Conservation (phyloP, 345 rosid species). For the Carallia pectinifolia region DNA sequence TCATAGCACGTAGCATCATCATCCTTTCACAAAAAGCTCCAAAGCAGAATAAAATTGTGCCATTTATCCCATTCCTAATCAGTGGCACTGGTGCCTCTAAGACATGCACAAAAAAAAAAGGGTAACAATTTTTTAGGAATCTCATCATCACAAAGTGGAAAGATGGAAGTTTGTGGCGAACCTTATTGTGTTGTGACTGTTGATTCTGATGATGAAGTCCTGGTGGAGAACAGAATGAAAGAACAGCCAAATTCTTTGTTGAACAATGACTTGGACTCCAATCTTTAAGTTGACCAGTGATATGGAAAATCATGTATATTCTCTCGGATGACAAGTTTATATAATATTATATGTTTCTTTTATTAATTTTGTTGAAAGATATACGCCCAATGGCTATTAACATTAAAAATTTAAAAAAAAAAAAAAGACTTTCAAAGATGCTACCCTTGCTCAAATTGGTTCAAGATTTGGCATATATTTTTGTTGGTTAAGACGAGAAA, state of each 20-base stretch:
- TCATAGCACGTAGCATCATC: slow-evolving; percentile 43
- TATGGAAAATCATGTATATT: not conserved
- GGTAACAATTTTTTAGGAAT: slow-evolving; percentile 39
- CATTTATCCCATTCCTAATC: slow-evolving; percentile 52
- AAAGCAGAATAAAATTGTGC: slow-evolving; percentile 31
- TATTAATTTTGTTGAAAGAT: slow-evolving; percentile 3
- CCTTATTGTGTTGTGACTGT: slow-evolving; percentile 57
- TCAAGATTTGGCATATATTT: not conserved
- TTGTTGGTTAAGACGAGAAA: too few relatives aligned
- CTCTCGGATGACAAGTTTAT: not conserved
- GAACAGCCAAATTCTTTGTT: slow-evolving; percentile 33
- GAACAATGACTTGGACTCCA: slow-evolving; percentile 72
- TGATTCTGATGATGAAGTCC: slow-evolving; percentile 33
- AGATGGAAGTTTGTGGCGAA: slow-evolving; percentile 70
- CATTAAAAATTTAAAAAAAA: not conserved
- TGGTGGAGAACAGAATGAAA: slow-evolving; percentile 17
- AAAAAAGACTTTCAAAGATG: slow-evolving; percentile 6
- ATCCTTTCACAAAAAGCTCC: slow-evolving; percentile 27
- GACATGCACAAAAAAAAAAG: slow-evolving; percentile 6
- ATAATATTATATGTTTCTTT: not conserved
- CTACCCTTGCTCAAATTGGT: slow-evolving; percentile 2
- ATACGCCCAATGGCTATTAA: slow-evolving; percentile 5
- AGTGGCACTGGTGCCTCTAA: slow-evolving; percentile 50
- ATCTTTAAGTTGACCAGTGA: slow-evolving; percentile 24
- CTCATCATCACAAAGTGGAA: slow-evolving; percentile 65